Percentiles rank a stretch among this genome's conserved stretches.
Evolutionary conservation across 2,329 filamentous ascomycete genomes (phyloP).

Genomic region (Tolypocladium pustulatum): DNA sequence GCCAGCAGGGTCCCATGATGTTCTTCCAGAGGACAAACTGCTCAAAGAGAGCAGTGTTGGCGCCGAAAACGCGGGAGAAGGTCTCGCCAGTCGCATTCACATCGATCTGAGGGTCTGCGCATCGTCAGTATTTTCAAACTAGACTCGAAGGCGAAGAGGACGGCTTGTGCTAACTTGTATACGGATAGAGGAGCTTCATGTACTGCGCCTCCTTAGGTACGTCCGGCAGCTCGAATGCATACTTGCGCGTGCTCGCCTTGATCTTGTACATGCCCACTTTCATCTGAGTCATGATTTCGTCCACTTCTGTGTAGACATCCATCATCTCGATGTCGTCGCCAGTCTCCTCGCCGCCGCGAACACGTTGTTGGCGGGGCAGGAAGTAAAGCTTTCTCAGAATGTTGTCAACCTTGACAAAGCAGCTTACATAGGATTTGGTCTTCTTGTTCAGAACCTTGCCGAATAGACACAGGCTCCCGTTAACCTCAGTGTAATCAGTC

Average conservation of each 20-base stretch:
- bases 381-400: constrained; percentile 89
- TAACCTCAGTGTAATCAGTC: constrained; percentile 90
- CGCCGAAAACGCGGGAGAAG: constrained; percentile 88
- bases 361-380: constrained; percentile 60
- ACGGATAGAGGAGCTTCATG: constrained; percentile 91
- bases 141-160: not conserved
- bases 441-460: constrained; percentile 92
- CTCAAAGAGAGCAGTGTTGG: constrained; percentile 88
- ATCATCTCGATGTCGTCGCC: constrained; percentile 74
- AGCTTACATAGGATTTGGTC: constrained; percentile 70
- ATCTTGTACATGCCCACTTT: constrained; percentile 87
- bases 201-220: constrained; percentile 87
- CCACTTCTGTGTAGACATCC: constrained; percentile 85
- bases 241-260: constrained; percentile 81
- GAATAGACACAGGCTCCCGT: constrained; percentile 85
- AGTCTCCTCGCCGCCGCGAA: constrained; percentile 53
- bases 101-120: constrained; percentile 55
- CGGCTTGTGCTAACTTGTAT: constrained; percentile 50
- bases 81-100: constrained; percentile 68
- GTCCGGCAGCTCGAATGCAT: constrained; percentile 83
- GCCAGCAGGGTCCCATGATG: constrained; percentile 97
- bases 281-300: constrained; percentile 76
- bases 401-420: constrained; percentile 93
- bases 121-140: constrained; percentile 7
- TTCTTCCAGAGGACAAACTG: constrained; percentile 99